Conservation (phyloP, 2,329 filamentous ascomycete species). For the Cytospora leucostoma region DNA sequence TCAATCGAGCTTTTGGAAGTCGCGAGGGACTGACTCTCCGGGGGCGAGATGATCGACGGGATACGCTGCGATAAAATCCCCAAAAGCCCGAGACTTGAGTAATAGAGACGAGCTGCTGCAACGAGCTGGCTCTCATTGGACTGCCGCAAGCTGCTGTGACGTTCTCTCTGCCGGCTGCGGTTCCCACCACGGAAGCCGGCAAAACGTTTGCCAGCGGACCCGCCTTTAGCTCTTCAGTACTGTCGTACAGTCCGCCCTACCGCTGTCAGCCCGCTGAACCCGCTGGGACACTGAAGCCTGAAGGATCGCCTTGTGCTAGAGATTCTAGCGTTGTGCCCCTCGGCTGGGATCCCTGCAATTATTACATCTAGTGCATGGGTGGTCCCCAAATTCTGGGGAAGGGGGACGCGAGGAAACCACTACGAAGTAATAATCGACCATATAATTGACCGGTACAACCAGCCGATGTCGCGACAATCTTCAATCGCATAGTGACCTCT, state of each 20-base stretch:
- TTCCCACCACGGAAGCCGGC: background rate
- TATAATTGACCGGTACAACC: background rate
- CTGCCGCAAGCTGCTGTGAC: background rate
- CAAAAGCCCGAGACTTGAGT: slow-evolving; percentile 15
- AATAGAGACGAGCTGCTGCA: background rate
- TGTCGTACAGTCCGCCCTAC: too few species aligned
- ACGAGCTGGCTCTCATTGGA: background rate
- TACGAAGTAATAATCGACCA: background rate
- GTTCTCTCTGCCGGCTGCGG: background rate
- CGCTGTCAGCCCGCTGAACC: too few species aligned
- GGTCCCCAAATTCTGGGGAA: slow-evolving; percentile 23
- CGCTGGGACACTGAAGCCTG: background rate
- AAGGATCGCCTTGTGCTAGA: background rate
- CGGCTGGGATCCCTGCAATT: slow-evolving; percentile 15
- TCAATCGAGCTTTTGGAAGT: background rate
- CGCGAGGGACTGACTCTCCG: background rate
- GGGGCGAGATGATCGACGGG: background rate
- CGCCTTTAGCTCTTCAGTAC: background rate
- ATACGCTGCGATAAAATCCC: too few species aligned
- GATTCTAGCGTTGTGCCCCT: background rate
- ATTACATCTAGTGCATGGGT: slow-evolving; percentile 3
- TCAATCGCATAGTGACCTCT: background rate
- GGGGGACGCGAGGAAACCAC: background rate
- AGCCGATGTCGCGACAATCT: slow-evolving; percentile 20
- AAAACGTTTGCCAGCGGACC: background rate